Conservation (phyloP, 345 rosid species). For the Adansonia digitata region DNA sequence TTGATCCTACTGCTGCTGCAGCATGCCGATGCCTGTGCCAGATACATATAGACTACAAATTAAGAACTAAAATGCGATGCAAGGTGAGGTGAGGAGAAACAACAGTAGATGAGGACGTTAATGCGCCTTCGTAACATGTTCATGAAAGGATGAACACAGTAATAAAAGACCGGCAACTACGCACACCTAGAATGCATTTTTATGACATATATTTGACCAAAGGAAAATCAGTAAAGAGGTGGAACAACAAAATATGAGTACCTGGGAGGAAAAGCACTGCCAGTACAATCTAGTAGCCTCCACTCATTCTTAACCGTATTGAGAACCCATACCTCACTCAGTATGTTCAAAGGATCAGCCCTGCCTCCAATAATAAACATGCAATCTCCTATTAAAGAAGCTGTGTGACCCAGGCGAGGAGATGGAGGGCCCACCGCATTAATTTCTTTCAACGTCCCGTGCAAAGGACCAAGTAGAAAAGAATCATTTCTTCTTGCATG, state of each 20-base stretch:
- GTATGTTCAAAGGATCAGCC: slow-evolving; percentile 65
- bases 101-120: neutral
- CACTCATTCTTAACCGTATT: slow-evolving; percentile 44
- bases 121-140: slow-evolving; percentile 2
- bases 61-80: slow-evolving; percentile 2
- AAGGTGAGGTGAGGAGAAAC: neutral
- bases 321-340: slow-evolving; percentile 75
- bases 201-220: neutral
- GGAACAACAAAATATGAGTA: slow-evolving; percentile 1
- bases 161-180: neutral
- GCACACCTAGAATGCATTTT: neutral
- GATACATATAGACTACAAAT: slow-evolving; percentile 11
- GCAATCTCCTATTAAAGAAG: slow-evolving; percentile 56
- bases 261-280: slow-evolving; percentile 65
- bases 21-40: slow-evolving; percentile 82
- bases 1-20: slow-evolving; percentile 64
- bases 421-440: slow-evolving; percentile 45
- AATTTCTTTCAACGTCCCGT: slow-evolving; percentile 41
- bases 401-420: slow-evolving; percentile 78
- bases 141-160: neutral
- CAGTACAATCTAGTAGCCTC: slow-evolving; percentile 50
- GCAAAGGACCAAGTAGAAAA: slow-evolving; percentile 53
- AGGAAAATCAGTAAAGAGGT: neutral
- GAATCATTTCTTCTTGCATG: slow-evolving; percentile 79
- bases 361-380: slow-evolving; percentile 86